Percentiles rank a stretch among this genome's conserved stretches.
Conservation (phyloP, 257 asterid genomes). For the Marsdenia floribunda region DNA sequence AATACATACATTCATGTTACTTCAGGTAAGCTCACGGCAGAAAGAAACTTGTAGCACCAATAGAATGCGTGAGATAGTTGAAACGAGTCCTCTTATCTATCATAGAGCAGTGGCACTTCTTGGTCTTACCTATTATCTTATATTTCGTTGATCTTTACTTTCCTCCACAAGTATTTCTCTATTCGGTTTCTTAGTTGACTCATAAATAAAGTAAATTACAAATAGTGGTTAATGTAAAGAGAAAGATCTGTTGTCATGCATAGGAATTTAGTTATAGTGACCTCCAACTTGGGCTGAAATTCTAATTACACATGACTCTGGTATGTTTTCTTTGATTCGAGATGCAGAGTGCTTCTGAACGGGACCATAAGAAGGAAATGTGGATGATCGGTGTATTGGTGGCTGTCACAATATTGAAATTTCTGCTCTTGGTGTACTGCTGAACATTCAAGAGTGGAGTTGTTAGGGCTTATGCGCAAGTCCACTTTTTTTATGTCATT, state of each 20-base stretch:
- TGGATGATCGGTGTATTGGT: constrained; percentile 96
- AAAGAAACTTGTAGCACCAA: constrained; percentile 98
- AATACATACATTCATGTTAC: constrained; percentile 1
- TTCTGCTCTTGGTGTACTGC: constrained; percentile 69
- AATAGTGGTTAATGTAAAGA: too few relatives aligned
- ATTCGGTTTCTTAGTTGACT: too few relatives aligned
- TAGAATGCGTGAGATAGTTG: constrained; percentile 95
- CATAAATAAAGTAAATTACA: too few relatives aligned
- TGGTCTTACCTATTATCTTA: background rate
- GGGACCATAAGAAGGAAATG: constrained; percentile 57
- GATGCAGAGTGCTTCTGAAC: constrained; percentile 51
- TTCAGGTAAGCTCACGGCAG: constrained; percentile 94
- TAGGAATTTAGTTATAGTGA: background rate
- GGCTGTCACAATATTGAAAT: constrained; percentile 71
- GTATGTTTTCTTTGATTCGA: background rate
- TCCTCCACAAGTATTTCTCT: constrained; percentile 2
- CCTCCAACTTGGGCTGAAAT: background rate
- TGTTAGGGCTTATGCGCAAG: too few relatives aligned
- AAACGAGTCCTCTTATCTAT: constrained; percentile 74
- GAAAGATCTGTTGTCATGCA: background rate
- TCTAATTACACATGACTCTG: background rate
- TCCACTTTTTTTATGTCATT: too few relatives aligned
- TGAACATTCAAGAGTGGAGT: constrained; percentile 72
- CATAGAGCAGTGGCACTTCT: constrained; percentile 80
- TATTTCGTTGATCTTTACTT: constrained; percentile 8